Conservation (phyloP, 1,284 basidiomycete species). For the Tilletia setariae region DNA sequence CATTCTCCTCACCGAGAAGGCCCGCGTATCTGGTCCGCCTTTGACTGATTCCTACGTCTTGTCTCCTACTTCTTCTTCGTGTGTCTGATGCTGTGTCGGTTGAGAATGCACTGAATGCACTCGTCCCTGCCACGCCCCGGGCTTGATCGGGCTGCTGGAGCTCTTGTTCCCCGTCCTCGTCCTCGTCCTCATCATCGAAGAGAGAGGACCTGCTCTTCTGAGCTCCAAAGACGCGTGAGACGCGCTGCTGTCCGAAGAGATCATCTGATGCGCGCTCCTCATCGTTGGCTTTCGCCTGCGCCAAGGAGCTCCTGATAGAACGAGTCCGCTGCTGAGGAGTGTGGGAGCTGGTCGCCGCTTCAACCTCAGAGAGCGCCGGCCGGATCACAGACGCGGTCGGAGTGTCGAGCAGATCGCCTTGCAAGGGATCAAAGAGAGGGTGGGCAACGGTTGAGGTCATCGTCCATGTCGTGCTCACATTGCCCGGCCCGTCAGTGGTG, state of each 20-base stretch:
- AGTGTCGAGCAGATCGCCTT: background rate
- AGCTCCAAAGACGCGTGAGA: background rate
- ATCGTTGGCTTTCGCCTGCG: background rate
- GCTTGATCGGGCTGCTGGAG: no score
- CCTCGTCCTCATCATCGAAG: background rate
- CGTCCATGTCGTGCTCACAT: background rate
- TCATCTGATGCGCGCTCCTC: background rate
- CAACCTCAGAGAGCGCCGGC: no score
- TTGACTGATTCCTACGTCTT: no score
- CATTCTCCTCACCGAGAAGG: background rate
- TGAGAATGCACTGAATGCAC: no score
- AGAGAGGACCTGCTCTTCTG: background rate
- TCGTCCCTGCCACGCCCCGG: no score
- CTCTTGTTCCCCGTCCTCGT: background rate
- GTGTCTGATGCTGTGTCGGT: no score
- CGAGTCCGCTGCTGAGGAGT: no score
- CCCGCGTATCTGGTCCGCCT: background rate
- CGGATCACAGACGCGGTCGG: background rate
- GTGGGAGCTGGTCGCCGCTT: no score
- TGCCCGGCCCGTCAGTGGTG: background rate
- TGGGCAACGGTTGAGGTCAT: background rate
- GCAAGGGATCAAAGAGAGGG: slow-evolving; percentile 12
- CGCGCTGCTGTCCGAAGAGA: background rate
- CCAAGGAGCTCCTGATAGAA: background rate
- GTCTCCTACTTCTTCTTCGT: no score